A percentile compares a stretch with the other conserved stretches of the same genome.
phyloP scores from a whole-genome alignment of 345 rosid species.

The Moricandia arvensis region DNA sequence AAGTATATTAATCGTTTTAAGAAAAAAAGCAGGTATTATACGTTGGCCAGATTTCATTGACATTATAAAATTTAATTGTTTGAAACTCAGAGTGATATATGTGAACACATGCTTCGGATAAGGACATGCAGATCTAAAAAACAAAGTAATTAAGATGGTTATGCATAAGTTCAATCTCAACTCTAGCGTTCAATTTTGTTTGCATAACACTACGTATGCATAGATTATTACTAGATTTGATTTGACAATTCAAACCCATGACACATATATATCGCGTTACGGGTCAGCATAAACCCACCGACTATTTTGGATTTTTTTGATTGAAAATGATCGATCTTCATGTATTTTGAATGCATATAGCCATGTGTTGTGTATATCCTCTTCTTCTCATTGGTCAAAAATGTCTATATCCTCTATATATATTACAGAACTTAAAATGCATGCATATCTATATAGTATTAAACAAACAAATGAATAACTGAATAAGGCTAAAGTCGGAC shows the following conservation, averaged over 20 bases:
- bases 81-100: constrained; percentile 5
- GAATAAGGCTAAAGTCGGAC: not conserved
- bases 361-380: not conserved
- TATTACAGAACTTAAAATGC: not conserved
- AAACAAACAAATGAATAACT: not conserved
- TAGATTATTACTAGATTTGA: constrained; percentile 16
- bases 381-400: not conserved
- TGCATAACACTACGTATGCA: not conserved
- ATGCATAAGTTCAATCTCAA: not conserved
- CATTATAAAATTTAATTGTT: constrained; percentile 6
- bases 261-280: constrained; percentile 17
- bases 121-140: not conserved
- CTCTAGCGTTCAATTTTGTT: constrained; percentile 2
- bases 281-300: constrained; percentile 35
- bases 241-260: constrained; percentile 34
- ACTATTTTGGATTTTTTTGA: constrained; percentile 20
- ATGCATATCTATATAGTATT: not conserved
- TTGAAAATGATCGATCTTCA: constrained; percentile 4
- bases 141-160: constrained; percentile 14
- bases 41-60: constrained; percentile 6
- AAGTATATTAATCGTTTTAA: too few species aligned
- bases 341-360: not conserved
- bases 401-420: not conserved
- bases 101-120: constrained; percentile 12
- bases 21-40: too few species aligned